Conservation (phyloP, 345 rosid genomes). For the Euphorbia pulcherrima region DNA sequence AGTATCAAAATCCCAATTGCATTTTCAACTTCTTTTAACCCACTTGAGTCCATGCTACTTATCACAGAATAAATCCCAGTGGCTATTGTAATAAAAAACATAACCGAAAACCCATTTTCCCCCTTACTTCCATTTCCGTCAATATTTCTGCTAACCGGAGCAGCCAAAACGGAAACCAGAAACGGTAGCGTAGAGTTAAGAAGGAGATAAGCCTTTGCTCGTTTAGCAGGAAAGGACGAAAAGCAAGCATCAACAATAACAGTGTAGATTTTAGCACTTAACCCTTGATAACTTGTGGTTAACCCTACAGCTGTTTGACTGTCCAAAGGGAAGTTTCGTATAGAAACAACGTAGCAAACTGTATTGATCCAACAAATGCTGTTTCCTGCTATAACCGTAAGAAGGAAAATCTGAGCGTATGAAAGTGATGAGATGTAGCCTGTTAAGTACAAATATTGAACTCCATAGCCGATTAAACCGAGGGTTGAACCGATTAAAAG, state of each 20-base stretch:
- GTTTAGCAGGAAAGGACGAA: constrained; percentile 25
- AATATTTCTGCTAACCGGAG: constrained; percentile 38
- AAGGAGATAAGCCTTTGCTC: constrained; percentile 54
- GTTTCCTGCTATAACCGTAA: constrained; percentile 74
- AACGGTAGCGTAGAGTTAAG: constrained; percentile 60
- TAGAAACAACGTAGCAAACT: constrained; percentile 54
- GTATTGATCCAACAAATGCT: constrained; percentile 98
- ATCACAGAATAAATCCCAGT: constrained; percentile 66
- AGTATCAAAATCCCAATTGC: constrained; percentile 43
- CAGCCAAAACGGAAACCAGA: constrained; percentile 30
- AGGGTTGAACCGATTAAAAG: constrained; percentile 64
- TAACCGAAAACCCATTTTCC: constrained; percentile 33
- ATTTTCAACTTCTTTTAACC: constrained; percentile 28
- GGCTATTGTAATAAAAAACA: constrained; percentile 51
- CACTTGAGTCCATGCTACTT: constrained; percentile 41
- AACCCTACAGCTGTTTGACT: constrained; percentile 73
- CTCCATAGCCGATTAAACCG: constrained; percentile 69
- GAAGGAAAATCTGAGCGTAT: constrained; percentile 50
- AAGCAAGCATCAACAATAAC: constrained; percentile 42
- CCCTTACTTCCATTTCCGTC: neutral
- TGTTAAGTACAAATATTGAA: constrained; percentile 64
- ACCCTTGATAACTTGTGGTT: constrained; percentile 65
- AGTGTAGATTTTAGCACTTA: constrained; percentile 76
- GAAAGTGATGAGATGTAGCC: constrained; percentile 41
- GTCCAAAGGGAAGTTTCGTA: constrained; percentile 45